phyloP scores from a whole-genome alignment of 2,329 filamentous ascomycete species.

The Talaromyces sp. region DNA sequence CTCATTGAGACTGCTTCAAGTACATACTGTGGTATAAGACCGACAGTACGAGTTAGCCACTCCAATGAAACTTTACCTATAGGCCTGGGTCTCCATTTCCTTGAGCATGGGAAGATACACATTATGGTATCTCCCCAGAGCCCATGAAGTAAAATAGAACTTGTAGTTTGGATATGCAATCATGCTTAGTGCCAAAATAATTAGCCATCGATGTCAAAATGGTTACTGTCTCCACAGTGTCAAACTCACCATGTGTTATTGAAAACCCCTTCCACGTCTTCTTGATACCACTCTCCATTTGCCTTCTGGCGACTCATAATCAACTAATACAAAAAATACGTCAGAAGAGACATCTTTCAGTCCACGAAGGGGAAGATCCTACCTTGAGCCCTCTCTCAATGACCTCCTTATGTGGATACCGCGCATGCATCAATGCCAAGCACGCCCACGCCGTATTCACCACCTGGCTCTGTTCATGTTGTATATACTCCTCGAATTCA shows the following conservation, averaged over 20 bases:
- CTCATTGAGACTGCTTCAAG: no score
- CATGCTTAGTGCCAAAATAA: background rate
- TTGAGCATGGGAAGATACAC: background rate
- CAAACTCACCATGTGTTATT: background rate
- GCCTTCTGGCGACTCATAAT: background rate
- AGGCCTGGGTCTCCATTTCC: no score
- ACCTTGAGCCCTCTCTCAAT: background rate
- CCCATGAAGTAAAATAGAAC: background rate
- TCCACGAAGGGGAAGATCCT: background rate
- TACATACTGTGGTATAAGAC: no score
- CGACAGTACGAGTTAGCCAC: no score
- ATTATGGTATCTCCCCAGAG: background rate
- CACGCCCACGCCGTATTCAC: background rate
- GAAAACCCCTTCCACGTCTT: background rate
- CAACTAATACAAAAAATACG: no score
- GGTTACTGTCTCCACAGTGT: no score
- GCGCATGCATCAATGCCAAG: background rate
- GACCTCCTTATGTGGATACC: background rate
- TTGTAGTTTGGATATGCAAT: background rate
- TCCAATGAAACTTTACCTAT: no score
- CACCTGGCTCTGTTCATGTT: background rate
- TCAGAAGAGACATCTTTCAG: background rate
- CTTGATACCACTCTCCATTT: background rate
- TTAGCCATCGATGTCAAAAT: background rate
- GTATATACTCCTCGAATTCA: background rate